Evolutionary conservation across 75 land plant genomes (phyloP), one percentile per base, ranked within the genome.

Genomic region (Cupressus sempervirens): DNA sequence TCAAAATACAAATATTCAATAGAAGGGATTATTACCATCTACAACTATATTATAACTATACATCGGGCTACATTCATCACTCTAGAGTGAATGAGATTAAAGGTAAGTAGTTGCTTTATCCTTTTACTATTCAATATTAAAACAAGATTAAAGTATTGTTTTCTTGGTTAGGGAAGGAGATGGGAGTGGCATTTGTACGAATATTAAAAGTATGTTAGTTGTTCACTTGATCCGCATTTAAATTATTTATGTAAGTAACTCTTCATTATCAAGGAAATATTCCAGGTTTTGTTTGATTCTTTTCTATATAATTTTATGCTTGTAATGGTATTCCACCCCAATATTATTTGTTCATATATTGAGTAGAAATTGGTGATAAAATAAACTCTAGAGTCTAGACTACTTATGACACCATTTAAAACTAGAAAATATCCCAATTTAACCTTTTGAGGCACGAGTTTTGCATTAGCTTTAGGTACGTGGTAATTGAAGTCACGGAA

Each of bases 21-120:
- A 2, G 68, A 85, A 1, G 94, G 92, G 3, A 84, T 81, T 5
- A 75, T 85, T 56, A 86, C 88, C n/a, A 84, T 72, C 3, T 93
- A 94, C 81, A 90, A 86, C 45, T 94, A 82, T n/a, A n/a, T 83
- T 93, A 85, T 87, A 93, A 93, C 75, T 93, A 94, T 81, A 89
- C 92, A 43, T 94, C 96, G 15, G 96, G 96, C 6, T 94, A 36
- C 74, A 93, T 94, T 81, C 96, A 94, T 87, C 96, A 94, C 45
- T 88, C 90, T 83, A 87, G 86, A 6, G 34, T 94, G 26, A 82
- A 50, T n/a, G 53, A 73, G 87, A 6, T 74, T 94, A 32, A 18
- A 93, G 90, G 96, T 91, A 36, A 29, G 48, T 15, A 32, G 13
- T n/a, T 30, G 3, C 5, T 62, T 70, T 72, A 11, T 65, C 68